Base-by-base conservation (phyloP, 164 flowering plant species). In the Liquidambar formosana region DNA sequence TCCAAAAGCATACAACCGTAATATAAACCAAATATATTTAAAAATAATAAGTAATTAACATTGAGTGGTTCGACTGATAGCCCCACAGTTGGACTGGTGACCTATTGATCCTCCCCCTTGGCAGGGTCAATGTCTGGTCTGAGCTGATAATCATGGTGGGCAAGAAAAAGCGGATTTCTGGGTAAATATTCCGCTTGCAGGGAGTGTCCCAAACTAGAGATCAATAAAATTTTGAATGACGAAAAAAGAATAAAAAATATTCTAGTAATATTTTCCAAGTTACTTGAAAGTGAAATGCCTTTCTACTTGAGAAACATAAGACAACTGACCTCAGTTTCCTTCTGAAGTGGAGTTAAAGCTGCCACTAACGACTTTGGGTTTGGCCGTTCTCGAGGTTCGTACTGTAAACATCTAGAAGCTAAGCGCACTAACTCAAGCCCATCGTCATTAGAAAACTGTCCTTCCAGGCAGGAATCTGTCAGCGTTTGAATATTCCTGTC, bases 401-500 rank as follows among this genome's bases (percentile, higher is more conserved):
- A 82, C 69, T 87, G 89, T 49, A 87, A 71, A 74, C 91, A 87
- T 18, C 82, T 82, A 12, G 91, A 85, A 64, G 86, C 91, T 64
- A 85, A 77, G 21, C 86, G 85, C 52, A 87, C 82, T 21, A 87
- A 75, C 78, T 79, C 88, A 54, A 86, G 84, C 26, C 82, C 85
- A 48, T 84, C 91, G 61, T 81, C 84, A 73, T 76, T 78, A 44
- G 84, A 76, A 71, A 87, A 84, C 61, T 87, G 82, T 48, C 89
- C 89, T 77, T 87, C 89, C 81, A 87, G 77, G 68, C 84, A 84
- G 54, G 91, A 87, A 74, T 87, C 91, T 33, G 83, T 82, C 65
- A 87, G 73, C 77, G 79, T 81, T 68, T 85, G 86, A 59, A 85
- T 78, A 71, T 87, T 87, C 68, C 86, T 77, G 65, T 84, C 89